phyloP scores from a whole-genome alignment of 2,329 filamentous ascomycete genomes.

The Penicillium crustosum region DNA sequence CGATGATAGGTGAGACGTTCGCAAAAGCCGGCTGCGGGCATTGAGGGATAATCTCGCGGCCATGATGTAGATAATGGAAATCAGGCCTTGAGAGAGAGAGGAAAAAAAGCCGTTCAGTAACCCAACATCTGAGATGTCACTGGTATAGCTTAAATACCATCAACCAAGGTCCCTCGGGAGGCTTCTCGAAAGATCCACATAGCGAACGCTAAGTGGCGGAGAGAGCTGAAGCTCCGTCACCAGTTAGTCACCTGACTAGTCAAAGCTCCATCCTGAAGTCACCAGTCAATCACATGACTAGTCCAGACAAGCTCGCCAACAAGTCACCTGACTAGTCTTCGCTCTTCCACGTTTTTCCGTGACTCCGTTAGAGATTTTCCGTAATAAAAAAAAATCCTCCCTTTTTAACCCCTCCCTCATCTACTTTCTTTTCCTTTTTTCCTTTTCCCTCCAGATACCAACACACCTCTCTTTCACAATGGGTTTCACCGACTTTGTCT shows the following conservation, averaged over 20 bases:
- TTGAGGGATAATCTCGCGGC: constrained; percentile 35
- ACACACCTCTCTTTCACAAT: constrained; percentile 46
- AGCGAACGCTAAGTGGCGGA: constrained; percentile 31
- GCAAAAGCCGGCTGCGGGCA: constrained; percentile 31
- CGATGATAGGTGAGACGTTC: constrained; percentile 25
- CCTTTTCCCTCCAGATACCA: constrained; percentile 22
- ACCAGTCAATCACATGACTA: constrained; percentile 6
- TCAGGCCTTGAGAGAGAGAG: not conserved
- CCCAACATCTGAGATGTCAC: not conserved
- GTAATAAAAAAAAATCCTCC: constrained; percentile 30
- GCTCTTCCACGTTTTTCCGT: constrained; percentile 20
- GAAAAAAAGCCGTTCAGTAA: not conserved
- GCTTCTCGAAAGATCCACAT: constrained; percentile 42
- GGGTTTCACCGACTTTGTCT: constrained; percentile 67
- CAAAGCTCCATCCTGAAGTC: not conserved
- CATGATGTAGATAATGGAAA: constrained; percentile 22
- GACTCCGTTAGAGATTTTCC: constrained; percentile 12
- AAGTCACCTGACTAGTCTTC: constrained; percentile 6
- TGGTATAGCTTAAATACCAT: constrained; percentile 14
- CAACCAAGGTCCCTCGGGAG: constrained; percentile 21
- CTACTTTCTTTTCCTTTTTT: constrained; percentile 26
- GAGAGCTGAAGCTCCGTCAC: constrained; percentile 29
- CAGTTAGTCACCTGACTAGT: constrained; percentile 9
- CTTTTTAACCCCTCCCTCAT: constrained; percentile 33
- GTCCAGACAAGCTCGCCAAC: constrained; percentile 27